Conservation (phyloP, 2,329 filamentous ascomycete species). For the Hymenoscyphus infarciens region DNA sequence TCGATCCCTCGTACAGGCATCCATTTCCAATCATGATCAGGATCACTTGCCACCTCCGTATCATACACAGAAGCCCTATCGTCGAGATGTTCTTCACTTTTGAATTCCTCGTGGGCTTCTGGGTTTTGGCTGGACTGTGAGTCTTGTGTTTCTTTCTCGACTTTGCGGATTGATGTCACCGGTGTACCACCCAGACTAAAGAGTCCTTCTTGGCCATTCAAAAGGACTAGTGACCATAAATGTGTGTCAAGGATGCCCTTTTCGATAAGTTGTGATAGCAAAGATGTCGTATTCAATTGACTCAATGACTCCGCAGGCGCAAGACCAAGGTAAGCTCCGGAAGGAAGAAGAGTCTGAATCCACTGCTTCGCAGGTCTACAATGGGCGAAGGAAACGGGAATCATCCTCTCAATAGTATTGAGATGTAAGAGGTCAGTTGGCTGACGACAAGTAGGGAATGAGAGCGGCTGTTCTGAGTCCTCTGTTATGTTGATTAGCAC, state of each 20-base stretch:
- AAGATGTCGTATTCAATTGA: constrained; percentile 16
- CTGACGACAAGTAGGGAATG: constrained; percentile 21
- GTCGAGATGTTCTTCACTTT: constrained; percentile 8
- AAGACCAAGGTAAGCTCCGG: constrained; percentile 24
- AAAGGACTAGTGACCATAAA: constrained; percentile 25
- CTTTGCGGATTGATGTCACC: constrained; percentile 9
- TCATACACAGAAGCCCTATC: not conserved
- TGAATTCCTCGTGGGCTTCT: constrained; percentile 12
- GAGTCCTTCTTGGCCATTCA: constrained; percentile 25
- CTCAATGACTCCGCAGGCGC: constrained; percentile 20
- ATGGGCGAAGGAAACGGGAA: constrained; percentile 23
- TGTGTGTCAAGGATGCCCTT: constrained; percentile 19
- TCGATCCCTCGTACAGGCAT: constrained; percentile 25
- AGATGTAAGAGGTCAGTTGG: constrained; percentile 22
- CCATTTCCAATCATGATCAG: constrained; percentile 25
- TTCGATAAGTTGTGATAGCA: constrained; percentile 21
- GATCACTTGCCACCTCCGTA: constrained; percentile 14
- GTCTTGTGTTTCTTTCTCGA: constrained; percentile 16
- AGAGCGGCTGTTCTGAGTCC: constrained; percentile 17
- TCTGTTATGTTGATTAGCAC: constrained; percentile 6
- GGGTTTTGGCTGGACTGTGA: constrained; percentile 1
- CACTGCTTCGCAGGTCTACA: constrained; percentile 26
- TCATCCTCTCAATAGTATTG: constrained; percentile 11
- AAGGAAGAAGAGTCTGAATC: constrained; percentile 19
- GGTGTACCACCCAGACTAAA: constrained; percentile 26